Conservation (phyloP, 495 filamentous ascomycete species). For the Talaromyces nanjingensis region DNA sequence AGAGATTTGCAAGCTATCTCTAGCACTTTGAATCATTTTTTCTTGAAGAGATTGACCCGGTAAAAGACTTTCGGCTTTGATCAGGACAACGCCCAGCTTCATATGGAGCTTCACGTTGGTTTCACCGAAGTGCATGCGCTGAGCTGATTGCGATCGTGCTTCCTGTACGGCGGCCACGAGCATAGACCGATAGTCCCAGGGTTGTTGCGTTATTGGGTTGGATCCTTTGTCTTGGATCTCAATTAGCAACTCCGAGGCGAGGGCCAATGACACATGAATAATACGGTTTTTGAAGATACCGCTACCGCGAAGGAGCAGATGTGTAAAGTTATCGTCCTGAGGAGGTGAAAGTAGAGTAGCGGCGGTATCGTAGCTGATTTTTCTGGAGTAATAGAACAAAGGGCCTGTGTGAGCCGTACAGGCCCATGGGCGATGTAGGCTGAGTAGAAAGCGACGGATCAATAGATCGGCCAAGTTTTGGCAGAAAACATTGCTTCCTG, state of each 20-base stretch:
- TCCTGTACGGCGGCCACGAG: slow-evolving; percentile 1
- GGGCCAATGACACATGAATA: neutral
- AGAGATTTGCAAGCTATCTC: neutral
- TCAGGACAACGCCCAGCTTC: neutral
- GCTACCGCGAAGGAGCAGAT: neutral
- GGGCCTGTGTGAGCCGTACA: neutral
- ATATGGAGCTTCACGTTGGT: slow-evolving; percentile 1
- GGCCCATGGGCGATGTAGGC: slow-evolving; percentile 3
- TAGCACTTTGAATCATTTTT: neutral
- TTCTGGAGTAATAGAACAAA: neutral
- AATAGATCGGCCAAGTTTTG: neutral
- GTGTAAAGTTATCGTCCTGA: neutral
- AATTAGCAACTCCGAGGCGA: neutral
- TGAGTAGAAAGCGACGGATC: neutral
- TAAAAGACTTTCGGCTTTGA: neutral
- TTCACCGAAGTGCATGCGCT: slow-evolving; percentile 1
- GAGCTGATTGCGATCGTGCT: neutral
- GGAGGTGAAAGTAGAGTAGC: neutral
- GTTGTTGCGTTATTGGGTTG: neutral
- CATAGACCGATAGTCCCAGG: neutral
- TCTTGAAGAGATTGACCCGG: neutral
- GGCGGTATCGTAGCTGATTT: neutral
- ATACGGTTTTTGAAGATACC: neutral
- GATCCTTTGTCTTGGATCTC: neutral
- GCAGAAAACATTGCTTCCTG: neutral